Base-by-base conservation (phyloP, 352 stramenopile genomes). In the Elongisporangium undulatum region DNA sequence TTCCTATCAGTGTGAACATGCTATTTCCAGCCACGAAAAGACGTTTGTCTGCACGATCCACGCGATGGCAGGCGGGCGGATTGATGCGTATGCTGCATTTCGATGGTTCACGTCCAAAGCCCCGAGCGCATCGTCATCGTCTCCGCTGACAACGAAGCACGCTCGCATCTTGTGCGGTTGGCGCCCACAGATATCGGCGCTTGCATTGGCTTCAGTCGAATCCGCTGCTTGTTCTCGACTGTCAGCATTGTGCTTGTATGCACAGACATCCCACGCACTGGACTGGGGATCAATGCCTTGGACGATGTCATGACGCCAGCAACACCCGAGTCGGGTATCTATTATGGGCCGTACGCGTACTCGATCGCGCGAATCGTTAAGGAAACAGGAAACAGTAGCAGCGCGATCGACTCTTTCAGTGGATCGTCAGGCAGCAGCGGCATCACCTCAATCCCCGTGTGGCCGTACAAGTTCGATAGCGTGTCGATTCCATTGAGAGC, bases 251-350 rank as follows among this genome's bases (percentile, higher is more conserved):
- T 66, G 12, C 66, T 88, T 12, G 54, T 81, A 0, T 16, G 71
- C 34, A 79, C 74, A 1, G 79, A 89, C 19, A 84, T 89, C 23
- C 76, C 74, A 8, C 74, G 79, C 10, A 77, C 76, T 0, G 76
- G 79, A 0, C 56, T 87, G 15, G 72, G 72, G 0, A 60, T 82
- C 7, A 38, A 50, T n/a, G 60, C 55, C 21, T 39, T 79, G 9
- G 1, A 45, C 34, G 51, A 55, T 1, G 49, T 70, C 4, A 74
- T 68, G 20, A 82, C 75, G 41, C 49, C 60, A 2, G 63, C 66
- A 7, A 67, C 70, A 23, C 76, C 76, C 1, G 63, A 57, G 39
- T 68, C 66, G 4, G 63, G 55, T 1, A 58, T 74, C 26, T 68
- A 56, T 29, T 89, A 77, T 34, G 79, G 74, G 13, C 76, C 72